phyloP scores from a whole-genome alignment of 2,329 filamentous ascomycete species.

The Calonectria leucothoes region DNA sequence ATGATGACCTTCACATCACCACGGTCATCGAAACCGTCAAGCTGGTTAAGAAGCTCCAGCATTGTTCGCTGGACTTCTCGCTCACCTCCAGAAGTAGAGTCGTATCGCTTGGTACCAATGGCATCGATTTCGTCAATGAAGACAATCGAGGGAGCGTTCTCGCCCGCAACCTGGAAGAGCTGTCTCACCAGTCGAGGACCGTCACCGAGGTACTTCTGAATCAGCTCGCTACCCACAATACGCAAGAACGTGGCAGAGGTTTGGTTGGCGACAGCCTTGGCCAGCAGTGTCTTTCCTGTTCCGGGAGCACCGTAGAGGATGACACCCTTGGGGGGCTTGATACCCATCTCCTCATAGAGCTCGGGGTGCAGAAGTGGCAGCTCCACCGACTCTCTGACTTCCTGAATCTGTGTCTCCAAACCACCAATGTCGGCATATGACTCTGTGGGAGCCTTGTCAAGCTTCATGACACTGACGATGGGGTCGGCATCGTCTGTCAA shows the following conservation, averaged over 20 bases:
- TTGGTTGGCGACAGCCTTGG: slow-evolving; percentile 97
- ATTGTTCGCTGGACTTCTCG: slow-evolving; percentile 98
- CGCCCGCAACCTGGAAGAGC: slow-evolving; percentile 94
- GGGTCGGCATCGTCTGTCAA: slow-evolving; percentile 97
- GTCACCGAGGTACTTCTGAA: slow-evolving; percentile 98
- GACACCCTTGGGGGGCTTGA: slow-evolving; percentile 99
- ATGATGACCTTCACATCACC: slow-evolving; percentile 99
- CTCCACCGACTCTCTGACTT: slow-evolving; percentile 97
- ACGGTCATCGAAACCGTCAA: slow-evolving; percentile 98
- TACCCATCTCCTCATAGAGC: slow-evolving; percentile 99
- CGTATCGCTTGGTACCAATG: slow-evolving; percentile 98
- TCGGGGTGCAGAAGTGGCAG: slow-evolving; percentile 94
- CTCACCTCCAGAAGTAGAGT: slow-evolving; percentile 96
- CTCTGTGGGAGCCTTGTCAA: slow-evolving; percentile 98
- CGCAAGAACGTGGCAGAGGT: slow-evolving; percentile 98
- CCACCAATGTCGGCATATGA: slow-evolving; percentile 99
- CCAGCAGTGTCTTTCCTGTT: slow-evolving; percentile 95
- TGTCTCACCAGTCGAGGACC: slow-evolving; percentile 94
- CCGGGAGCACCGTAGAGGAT: slow-evolving; percentile 98
- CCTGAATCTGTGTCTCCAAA: slow-evolving; percentile 93
- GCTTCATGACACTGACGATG: slow-evolving; percentile 97
- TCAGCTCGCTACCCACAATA: slow-evolving; percentile 96
- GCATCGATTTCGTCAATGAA: slow-evolving; percentile 99
- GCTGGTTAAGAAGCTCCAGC: slow-evolving; percentile 97
- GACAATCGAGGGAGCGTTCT: slow-evolving; percentile 96